These are phyloP conservation scores for Batrachochytrium dendrobatidis DNA, from an alignment of 371 early-diverging fungal species.

Conservation along the genomic window DNA sequence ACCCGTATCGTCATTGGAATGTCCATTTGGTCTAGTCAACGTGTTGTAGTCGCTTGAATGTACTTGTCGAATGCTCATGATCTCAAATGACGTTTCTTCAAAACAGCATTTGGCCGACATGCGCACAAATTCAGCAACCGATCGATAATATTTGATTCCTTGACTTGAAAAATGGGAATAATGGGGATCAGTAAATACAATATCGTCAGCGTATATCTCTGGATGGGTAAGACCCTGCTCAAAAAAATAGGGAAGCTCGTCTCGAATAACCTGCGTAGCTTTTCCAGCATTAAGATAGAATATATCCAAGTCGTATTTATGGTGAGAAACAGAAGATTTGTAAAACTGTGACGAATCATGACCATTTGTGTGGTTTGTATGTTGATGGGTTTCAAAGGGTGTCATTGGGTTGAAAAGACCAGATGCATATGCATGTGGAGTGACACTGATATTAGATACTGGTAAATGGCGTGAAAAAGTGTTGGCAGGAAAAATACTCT, in stretches of 20 bases:
- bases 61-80: constrained; percentile 11
- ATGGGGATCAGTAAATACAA: constrained; percentile 11
- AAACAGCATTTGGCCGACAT: neutral
- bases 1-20: neutral
- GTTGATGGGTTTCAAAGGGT: too few species aligned
- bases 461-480: too few species aligned
- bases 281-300: constrained; percentile 2
- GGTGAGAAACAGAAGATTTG: neutral
- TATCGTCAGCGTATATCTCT: constrained; percentile 4
- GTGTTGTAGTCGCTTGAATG: neutral
- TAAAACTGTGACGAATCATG: neutral
- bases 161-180: neutral
- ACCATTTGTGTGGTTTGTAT: too few species aligned
- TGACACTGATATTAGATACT: too few species aligned
- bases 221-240: constrained; percentile 7
- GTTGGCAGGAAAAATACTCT: too few species aligned
- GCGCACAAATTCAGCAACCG: constrained; percentile 4
- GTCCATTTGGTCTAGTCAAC: neutral
- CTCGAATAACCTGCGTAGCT: constrained; percentile 6
- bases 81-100: constrained; percentile 1
- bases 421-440: too few species aligned
- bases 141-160: constrained; percentile 1
- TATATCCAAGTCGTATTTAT: neutral
- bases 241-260: constrained; percentile 12
- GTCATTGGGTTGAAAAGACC: too few species aligned